Base-by-base conservation (phyloP, 129 eudicot species). In the Saussurea involucrata region DNA sequence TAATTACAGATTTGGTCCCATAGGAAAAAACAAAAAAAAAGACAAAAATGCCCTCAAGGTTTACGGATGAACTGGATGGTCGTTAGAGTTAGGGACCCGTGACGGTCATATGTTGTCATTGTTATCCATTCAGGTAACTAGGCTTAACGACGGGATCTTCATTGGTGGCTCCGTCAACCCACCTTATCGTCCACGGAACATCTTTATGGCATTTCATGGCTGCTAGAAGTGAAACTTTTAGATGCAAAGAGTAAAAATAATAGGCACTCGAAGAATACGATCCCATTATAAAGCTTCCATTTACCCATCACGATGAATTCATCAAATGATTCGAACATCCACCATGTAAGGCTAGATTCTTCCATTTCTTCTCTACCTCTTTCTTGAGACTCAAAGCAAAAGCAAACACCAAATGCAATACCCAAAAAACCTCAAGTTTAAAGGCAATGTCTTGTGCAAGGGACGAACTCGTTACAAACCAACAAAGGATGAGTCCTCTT, bases 141-240 rank as follows among this genome's bases (percentile, higher is more conserved):
- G 79, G 83, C 77, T 83, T 7, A 13, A 18, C 6, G 87, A 84
- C 25, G 84, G 87, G 29, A 28, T 80, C 10, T 79, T 84, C 75
- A 76, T 84, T 4, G 76, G 77, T 4, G 79, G 85, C 36, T 81
- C 93, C 3, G 9, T 84, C 3, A 89, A 89, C 69, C n/a, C 94
- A 89, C 21, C 9, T 66, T 12, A 73, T 84, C 1, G 80, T 53
- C 4, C 89, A 89, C 21, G 90, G 94, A 0, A 63, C 85, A 8
- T 88, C 93, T 32, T 86, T 74, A 46, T 86, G 88, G 93, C 83
- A 86, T 73, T 89, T 89, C 75, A 75, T 84, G 75, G 73, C 81
- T 27, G 5, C 82, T 0, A 86, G 81, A 82, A 81, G 89, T 8
- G 78, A 82, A 31, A 60, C 78, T 5, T 84, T 79, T 66, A 49